Evolutionary conservation across 129 eudicot genomes (phyloP), one percentile per base, ranked within the genome.

Genomic region (Flaveria ramosissima): DNA sequence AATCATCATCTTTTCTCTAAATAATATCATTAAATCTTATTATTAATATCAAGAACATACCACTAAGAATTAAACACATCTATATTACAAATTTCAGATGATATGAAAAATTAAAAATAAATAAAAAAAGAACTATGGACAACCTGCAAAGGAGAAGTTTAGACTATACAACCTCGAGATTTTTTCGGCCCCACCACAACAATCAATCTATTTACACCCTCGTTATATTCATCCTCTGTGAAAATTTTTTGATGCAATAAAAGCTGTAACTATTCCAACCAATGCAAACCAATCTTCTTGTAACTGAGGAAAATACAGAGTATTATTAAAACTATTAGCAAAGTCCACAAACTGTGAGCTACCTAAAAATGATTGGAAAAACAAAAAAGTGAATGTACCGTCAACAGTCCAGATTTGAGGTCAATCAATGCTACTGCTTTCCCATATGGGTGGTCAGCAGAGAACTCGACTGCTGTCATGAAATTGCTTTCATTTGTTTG

Each of bases 361-460:
- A n/a, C 9, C n/a, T 13, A 50, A 20, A 52, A 19, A n/a, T 36
- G 14, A 4, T 42, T 3, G n/a, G 1, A 7, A 23, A 12, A 30
- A 11, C 0, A 13, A 32, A 72, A 77, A 55, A 12, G 62, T 39
- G 46, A 10, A 59, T 47, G 46, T 82, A 94, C 99, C 89, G 82
- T 82, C 27, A 86, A 65, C 27, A 80, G 48, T 70, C 96, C 94
- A 67, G 85, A 78, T 68, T 83, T 89, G 69, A 91, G 79, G 83
- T 91, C 88, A 14, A 95, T 46, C 78, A 95, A 86, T 70, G 94
- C 96, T 62, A 86, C 90, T 50, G 97, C 86, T 74, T 71, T 82
- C 77, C 99, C 99, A 74, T 95, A 95, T 55, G 99, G 99, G 56
- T 89, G 64, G 45, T 89, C 86, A 8, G 85, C 77, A 20, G 94